Conservation (phyloP, 1,139 yeast genomes). For the Candida sanyaensis region DNA sequence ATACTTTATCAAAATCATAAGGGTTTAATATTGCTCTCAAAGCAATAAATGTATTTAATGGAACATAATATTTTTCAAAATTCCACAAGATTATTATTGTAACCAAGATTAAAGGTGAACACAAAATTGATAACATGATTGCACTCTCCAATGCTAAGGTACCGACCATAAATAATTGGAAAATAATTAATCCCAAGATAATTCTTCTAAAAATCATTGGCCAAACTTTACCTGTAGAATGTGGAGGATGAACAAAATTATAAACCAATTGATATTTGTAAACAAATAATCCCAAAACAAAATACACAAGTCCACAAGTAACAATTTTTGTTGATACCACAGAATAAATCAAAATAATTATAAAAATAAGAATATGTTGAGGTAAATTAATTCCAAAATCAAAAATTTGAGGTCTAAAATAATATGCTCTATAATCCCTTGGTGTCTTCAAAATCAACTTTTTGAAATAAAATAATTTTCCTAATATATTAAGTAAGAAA, state of each 20-base stretch:
- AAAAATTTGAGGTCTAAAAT: constrained; percentile 67
- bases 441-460: constrained; percentile 52
- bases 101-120: constrained; percentile 53
- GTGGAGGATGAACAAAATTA: constrained; percentile 70
- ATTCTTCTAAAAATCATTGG: constrained; percentile 65
- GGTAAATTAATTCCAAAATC: constrained; percentile 68
- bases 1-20: constrained; percentile 41
- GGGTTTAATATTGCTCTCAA: constrained; percentile 59
- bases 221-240: constrained; percentile 74
- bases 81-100: constrained; percentile 54
- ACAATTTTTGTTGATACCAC: constrained; percentile 68
- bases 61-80: constrained; percentile 61
- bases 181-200: constrained; percentile 59
- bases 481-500: constrained; percentile 47
- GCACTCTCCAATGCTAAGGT: constrained; percentile 68
- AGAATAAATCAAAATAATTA: constrained; percentile 63
- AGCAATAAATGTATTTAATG: constrained; percentile 62
- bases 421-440: constrained; percentile 58
- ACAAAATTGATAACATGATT: constrained; percentile 48
- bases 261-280: constrained; percentile 68
- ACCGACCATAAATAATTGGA: constrained; percentile 70
- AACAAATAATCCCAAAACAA: constrained; percentile 61
- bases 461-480: constrained; percentile 62
- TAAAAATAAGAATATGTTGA: constrained; percentile 62
- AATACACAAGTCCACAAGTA: constrained; percentile 62